These are phyloP conservation scores for Aureobasidium lini DNA, from an alignment of 2,329 filamentous ascomycete species.

Conservation along the genomic window DNA sequence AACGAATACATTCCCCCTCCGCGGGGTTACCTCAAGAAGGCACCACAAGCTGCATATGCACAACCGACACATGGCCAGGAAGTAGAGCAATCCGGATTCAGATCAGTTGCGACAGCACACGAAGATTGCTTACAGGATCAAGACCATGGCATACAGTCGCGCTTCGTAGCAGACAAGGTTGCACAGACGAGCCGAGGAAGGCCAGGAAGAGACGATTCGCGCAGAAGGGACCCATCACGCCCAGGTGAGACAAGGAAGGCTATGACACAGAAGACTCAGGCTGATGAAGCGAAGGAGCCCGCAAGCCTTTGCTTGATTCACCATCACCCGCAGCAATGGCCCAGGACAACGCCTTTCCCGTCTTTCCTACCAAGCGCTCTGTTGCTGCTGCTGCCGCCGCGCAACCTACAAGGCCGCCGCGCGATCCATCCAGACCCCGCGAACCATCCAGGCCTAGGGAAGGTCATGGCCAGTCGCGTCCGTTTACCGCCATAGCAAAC, in stretches of 20 bases:
- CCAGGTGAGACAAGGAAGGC: background rate
- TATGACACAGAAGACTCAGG: background rate
- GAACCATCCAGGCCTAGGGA: background rate
- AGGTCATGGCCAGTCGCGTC: background rate
- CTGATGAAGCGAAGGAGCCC: conserved; percentile 5
- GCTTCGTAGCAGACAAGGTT: conserved; percentile 15
- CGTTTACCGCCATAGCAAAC: background rate
- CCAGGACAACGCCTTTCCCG: conserved; percentile 43
- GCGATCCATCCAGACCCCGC: background rate
- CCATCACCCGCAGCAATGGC: conserved; percentile 23
- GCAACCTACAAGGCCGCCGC: background rate
- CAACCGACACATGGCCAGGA: conserved; percentile 14
- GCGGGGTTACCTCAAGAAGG: conserved; percentile 27
- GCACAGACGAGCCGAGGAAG: conserved; percentile 20
- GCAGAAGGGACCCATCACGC: background rate
- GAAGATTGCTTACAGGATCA: background rate
- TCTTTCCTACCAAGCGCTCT: conserved; percentile 32
- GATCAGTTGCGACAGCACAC: background rate
- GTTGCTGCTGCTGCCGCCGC: conserved; percentile 15
- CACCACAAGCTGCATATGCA: conserved; percentile 21
- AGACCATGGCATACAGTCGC: background rate
- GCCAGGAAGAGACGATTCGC: background rate
- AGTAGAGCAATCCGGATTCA: conserved; percentile 16
- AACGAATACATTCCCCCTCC: conserved; percentile 29
- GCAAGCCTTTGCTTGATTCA: conserved; percentile 23